phyloP scores from a whole-genome alignment of 495 filamentous ascomycete species.

The Paragyromitra xinjiangensis region DNA sequence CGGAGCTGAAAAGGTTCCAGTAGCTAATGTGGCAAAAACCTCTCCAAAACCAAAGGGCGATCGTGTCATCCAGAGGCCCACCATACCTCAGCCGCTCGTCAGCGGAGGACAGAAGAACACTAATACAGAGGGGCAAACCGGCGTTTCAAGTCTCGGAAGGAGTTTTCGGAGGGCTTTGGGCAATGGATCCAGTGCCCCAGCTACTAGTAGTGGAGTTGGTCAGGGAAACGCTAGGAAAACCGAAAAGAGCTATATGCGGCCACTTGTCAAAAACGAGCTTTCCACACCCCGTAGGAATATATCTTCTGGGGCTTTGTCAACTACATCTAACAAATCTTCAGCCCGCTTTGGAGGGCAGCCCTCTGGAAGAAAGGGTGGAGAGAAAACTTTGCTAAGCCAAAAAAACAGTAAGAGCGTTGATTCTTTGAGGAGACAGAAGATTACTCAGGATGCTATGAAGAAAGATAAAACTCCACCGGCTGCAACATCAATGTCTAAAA shows the following conservation, averaged over 20 bases:
- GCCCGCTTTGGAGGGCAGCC: neutral
- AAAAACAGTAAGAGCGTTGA: constrained; percentile 10
- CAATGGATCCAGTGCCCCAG: neutral
- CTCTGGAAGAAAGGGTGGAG: neutral
- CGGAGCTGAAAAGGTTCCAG: neutral
- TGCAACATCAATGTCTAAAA: neutral
- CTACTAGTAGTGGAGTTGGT: neutral
- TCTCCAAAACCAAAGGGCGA: neutral
- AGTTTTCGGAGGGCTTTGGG: neutral
- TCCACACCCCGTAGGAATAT: neutral
- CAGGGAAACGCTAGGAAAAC: neutral
- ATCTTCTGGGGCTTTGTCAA: constrained; percentile 7
- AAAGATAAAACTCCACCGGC: neutral
- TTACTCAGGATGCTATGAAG: neutral
- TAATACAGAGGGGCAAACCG: neutral
- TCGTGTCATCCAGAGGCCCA: neutral
- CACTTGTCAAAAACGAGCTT: neutral
- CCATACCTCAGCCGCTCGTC: neutral
- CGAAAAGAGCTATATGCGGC: constrained; percentile 17
- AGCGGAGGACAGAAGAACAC: neutral
- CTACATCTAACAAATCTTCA: constrained; percentile 11
- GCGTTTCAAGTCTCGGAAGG: neutral
- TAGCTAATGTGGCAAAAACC: neutral
- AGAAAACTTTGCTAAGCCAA: neutral
- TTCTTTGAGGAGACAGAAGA: neutral